phyloP scores from a whole-genome alignment of 768 basidiomycete genomes.

The Hygrophoropsis aurantiaca region DNA sequence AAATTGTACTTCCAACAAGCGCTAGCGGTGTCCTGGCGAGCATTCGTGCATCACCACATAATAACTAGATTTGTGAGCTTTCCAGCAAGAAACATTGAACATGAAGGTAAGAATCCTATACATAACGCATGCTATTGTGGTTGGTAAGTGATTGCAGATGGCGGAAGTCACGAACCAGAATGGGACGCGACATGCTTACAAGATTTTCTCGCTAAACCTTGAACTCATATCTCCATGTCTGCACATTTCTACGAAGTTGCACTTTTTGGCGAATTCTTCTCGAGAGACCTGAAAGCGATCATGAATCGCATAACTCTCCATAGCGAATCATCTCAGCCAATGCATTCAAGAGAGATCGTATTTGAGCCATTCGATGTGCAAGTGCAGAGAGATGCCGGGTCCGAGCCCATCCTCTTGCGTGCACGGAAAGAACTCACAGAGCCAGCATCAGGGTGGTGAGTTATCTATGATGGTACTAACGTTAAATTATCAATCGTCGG shows the following conservation, averaged over 20 bases:
- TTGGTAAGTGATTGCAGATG: no score
- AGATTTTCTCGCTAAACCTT: no score
- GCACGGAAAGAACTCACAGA: constrained; percentile 74
- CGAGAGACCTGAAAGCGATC: constrained; percentile 72
- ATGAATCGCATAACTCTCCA: constrained; percentile 82
- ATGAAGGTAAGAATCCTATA: no score
- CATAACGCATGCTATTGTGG: no score
- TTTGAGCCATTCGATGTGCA: constrained; percentile 78
- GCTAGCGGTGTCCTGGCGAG: no score
- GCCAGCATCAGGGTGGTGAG: constrained; percentile 29
- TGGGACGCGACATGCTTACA: no score
- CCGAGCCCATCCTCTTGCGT: constrained; percentile 67
- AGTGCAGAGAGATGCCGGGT: constrained; percentile 53
- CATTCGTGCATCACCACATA: no score
- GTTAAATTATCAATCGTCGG: not conserved
- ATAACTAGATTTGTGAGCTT: no score
- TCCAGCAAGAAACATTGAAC: no score
- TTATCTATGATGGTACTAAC: not conserved
- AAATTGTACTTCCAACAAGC: no score
- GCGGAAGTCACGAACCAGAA: no score
- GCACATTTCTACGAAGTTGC: constrained; percentile 76
- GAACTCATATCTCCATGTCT: no score
- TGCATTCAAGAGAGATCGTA: constrained; percentile 77
- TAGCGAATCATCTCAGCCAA: constrained; percentile 70
- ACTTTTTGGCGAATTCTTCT: constrained; percentile 79